Conservation (phyloP, 345 rosid species). For the Trapa incisa region DNA sequence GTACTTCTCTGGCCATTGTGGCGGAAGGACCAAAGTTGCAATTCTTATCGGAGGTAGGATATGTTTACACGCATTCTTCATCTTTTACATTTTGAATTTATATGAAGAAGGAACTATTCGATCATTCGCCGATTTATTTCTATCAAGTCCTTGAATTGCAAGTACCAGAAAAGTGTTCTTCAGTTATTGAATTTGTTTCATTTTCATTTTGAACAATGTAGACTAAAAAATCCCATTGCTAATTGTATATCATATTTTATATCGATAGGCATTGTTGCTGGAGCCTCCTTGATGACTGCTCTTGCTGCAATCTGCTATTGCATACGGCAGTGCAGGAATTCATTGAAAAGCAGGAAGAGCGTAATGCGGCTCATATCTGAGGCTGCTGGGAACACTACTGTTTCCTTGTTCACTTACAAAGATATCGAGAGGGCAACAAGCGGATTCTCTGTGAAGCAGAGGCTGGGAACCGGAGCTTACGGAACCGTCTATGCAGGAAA, state of each 20-base stretch:
- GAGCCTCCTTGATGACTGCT: conserved; percentile 36
- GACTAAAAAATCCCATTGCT: background rate
- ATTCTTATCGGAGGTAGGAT: conserved; percentile 63
- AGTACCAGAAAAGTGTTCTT: background rate
- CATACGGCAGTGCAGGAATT: conserved; percentile 24
- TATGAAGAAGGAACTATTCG: background rate
- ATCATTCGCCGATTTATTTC: background rate
- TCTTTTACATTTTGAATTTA: background rate
- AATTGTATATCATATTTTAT: background rate
- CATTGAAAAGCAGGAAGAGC: conserved; percentile 36
- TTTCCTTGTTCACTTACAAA: conserved; percentile 52
- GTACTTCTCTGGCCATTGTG: conserved; percentile 35
- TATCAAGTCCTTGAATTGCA: background rate
- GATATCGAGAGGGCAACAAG: conserved; percentile 73
- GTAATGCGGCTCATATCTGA: conserved; percentile 62
- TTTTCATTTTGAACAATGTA: background rate
- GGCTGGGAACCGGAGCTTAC: conserved; percentile 83
- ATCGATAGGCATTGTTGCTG: conserved; percentile 43
- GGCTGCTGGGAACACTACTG: conserved; percentile 76
- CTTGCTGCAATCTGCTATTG: conserved; percentile 39
- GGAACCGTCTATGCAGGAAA: conserved; percentile 95
- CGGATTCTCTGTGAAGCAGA: conserved; percentile 65
- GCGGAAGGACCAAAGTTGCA: conserved; percentile 27
- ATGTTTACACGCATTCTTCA: background rate
- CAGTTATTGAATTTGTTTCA: background rate